These are phyloP conservation scores for Wickerhamiella qilinensis DNA, from an alignment of 805 yeast species.

Conservation along the genomic window DNA sequence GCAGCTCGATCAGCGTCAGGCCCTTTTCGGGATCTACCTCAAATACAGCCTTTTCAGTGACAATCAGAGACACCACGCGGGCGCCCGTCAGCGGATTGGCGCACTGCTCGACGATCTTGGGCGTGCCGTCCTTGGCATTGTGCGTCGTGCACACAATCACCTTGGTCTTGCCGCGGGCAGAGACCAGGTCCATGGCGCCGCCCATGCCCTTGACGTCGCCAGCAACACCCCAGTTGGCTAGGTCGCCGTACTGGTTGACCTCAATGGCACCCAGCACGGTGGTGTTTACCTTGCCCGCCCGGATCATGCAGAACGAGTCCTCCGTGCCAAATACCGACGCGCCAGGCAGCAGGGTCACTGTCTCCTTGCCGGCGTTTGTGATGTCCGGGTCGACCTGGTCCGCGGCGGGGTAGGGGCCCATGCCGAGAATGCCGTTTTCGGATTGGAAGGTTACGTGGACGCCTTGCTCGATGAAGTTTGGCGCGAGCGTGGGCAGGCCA, in stretches of 20 bases:
- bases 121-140: conserved; percentile 30
- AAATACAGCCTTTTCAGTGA: conserved; percentile 33
- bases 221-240: conserved; percentile 39
- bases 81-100: conserved; percentile 33
- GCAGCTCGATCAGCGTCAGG: conserved; percentile 29
- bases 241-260: conserved; percentile 32
- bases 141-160: conserved; percentile 36
- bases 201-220: conserved; percentile 38
- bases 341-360: conserved; percentile 31
- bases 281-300: conserved; percentile 30
- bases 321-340: conserved; percentile 34
- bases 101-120: conserved; percentile 31
- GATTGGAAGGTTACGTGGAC: conserved; percentile 29
- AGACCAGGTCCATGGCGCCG: conserved; percentile 38
- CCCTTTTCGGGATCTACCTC: conserved; percentile 26
- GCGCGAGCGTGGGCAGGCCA: conserved; percentile 36
- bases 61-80: conserved; percentile 29
- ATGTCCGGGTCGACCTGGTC: conserved; percentile 33
- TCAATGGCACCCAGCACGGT: conserved; percentile 35
- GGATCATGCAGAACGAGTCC: conserved; percentile 35
- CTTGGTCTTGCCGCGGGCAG: conserved; percentile 29
- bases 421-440: conserved; percentile 34
- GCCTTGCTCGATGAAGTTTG: conserved; percentile 24
- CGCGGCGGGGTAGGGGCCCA: conserved; percentile 30
- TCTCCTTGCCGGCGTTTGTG: conserved; percentile 37